Evolutionary conservation across 495 filamentous ascomycete species (phyloP).

Genomic region (Hypomontagnella submonticulosa): DNA sequence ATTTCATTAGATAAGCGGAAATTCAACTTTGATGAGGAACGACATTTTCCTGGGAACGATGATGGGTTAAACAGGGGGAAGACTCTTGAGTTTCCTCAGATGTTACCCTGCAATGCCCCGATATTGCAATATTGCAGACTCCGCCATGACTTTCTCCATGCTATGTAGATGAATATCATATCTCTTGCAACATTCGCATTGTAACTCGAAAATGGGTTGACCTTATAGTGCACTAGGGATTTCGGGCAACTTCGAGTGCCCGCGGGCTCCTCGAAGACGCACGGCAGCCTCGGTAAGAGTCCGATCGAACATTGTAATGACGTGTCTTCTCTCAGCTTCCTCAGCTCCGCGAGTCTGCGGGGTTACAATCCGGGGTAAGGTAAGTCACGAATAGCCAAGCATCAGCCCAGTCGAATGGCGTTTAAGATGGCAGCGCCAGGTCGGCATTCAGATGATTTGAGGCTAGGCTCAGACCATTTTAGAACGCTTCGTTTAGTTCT

Average conservation of each 20-base stretch:
- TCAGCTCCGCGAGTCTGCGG: slow-evolving; percentile 37
- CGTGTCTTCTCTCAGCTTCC: slow-evolving; percentile 29
- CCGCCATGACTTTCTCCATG: background rate
- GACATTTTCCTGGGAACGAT: background rate
- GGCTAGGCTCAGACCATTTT: slow-evolving; percentile 9
- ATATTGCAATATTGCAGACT: slow-evolving; percentile 18
- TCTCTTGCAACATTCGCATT: no score
- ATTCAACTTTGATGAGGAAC: slow-evolving; percentile 11
- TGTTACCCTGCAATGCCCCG: slow-evolving; percentile 35
- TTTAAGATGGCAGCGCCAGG: slow-evolving; percentile 1
- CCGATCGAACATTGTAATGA: slow-evolving; percentile 3
- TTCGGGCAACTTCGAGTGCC: background rate
- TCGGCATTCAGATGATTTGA: slow-evolving; percentile 20
- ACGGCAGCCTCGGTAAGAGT: slow-evolving; percentile 9
- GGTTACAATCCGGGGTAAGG: slow-evolving; percentile 40
- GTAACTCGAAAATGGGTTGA: no score
- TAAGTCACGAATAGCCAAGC: slow-evolving; percentile 25
- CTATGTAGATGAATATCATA: background rate
- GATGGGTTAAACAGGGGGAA: background rate
- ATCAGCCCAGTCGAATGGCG: slow-evolving; percentile 12
- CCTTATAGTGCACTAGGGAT: background rate
- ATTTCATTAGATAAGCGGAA: background rate
- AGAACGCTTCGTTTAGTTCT: background rate
- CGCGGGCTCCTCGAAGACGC: background rate
- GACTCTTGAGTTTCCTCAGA: slow-evolving; percentile 13